Conservation (phyloP, 257 asterid genomes). For the Solanum bukasovii region DNA sequence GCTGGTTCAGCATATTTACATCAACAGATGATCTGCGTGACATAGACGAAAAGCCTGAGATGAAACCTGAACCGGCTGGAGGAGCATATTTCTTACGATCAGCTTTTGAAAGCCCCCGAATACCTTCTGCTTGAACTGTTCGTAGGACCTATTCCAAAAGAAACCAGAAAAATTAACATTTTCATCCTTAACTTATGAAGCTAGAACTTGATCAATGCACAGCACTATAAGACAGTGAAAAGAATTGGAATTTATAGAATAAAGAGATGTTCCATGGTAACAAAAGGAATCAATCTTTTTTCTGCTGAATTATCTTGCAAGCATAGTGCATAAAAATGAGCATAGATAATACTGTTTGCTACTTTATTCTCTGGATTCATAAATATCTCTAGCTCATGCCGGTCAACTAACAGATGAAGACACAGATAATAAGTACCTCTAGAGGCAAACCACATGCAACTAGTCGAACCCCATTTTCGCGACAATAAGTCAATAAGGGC, state of each 20-base stretch:
- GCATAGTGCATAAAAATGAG: not conserved
- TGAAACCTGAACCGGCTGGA: constrained; percentile 96
- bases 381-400: not conserved
- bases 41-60: constrained; percentile 79
- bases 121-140: constrained; percentile 87
- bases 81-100: constrained; percentile 74
- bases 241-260: not conserved
- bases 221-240: not conserved
- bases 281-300: not conserved
- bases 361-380: not conserved
- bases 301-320: not conserved
- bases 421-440: constrained; percentile 37
- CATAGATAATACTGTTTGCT: not conserved
- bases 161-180: not conserved
- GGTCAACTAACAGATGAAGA: not conserved
- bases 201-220: not conserved
- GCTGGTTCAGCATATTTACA: constrained; percentile 34
- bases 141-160: constrained; percentile 46
- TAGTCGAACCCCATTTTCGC: constrained; percentile 58
- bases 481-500: constrained; percentile 67
- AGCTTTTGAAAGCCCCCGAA: constrained; percentile 57
- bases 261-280: not conserved
- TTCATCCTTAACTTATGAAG: not conserved
- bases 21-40: constrained; percentile 57
- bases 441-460: constrained; percentile 90